phyloP scores from a whole-genome alignment of 2,329 filamentous ascomycete species.

The Microascus cirrosus region DNA sequence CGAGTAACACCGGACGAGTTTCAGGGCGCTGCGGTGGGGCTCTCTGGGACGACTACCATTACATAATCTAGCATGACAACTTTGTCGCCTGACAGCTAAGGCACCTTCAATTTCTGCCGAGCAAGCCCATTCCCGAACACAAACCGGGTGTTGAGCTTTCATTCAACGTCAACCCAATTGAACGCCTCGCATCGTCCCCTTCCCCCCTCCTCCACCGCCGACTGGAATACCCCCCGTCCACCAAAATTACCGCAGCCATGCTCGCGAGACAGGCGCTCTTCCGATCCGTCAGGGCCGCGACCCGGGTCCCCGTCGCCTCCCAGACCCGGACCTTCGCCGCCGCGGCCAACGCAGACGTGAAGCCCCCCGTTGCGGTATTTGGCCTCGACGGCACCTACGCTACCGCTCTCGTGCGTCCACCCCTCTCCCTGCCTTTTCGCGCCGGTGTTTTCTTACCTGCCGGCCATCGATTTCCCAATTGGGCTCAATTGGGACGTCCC shows the following conservation, averaged over 20 bases:
- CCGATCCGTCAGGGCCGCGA: constrained; percentile 44
- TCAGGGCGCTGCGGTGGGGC: background rate
- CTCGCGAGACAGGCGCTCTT: constrained; percentile 48
- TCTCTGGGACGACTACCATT: background rate
- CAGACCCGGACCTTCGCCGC: constrained; percentile 64
- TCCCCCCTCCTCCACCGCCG: constrained; percentile 8
- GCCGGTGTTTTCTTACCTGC: background rate
- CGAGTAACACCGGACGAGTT: background rate
- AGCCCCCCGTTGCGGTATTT: constrained; percentile 84
- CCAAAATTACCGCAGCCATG: constrained; percentile 28
- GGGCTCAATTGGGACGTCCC: background rate
- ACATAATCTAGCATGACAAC: background rate
- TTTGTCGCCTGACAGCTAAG: background rate
- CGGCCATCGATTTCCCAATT: background rate
- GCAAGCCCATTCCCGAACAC: constrained; percentile 2
- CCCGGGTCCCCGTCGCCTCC: constrained; percentile 46
- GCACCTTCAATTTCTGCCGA: constrained; percentile 5
- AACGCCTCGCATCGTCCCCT: constrained; percentile 1
- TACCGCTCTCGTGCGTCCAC: constrained; percentile 76
- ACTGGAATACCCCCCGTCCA: constrained; percentile 8
- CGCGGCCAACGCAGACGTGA: constrained; percentile 61
- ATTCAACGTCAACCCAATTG: constrained; percentile 11
- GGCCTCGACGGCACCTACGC: constrained; percentile 98
- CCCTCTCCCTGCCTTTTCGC: background rate
- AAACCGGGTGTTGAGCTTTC: constrained; percentile 3